phyloP scores from a whole-genome alignment of 164 flowering plant species.

The Protea cynaroides region DNA sequence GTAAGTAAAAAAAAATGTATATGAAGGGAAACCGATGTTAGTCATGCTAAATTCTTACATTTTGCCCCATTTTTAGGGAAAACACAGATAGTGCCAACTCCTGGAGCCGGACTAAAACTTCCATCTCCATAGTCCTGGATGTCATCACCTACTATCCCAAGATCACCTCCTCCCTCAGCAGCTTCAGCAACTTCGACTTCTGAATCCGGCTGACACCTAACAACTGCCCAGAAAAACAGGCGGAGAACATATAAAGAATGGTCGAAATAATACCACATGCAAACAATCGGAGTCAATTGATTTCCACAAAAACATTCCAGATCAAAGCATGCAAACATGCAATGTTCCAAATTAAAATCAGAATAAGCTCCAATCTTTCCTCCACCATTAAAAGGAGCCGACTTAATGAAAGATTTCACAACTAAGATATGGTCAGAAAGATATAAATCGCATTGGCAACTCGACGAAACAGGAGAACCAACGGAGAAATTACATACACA shows the following conservation, averaged over 20 bases:
- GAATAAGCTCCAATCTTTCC: not conserved
- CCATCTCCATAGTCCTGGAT: slow-evolving; percentile 51
- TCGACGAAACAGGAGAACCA: not conserved
- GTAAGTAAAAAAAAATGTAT: not conserved
- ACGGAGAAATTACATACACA: too few species aligned
- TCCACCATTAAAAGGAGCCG: not conserved
- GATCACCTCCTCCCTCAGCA: slow-evolving; percentile 44
- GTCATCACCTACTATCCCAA: slow-evolving; percentile 74
- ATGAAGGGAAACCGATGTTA: not conserved
- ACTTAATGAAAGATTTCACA: not conserved
- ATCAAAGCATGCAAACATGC: not conserved
- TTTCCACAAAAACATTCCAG: not conserved
- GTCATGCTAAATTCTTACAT: slow-evolving; percentile 29
- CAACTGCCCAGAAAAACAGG: slow-evolving; percentile 38
- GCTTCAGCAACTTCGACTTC: slow-evolving; percentile 43
- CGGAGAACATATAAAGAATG: not conserved
- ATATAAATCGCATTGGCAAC: too few species aligned
- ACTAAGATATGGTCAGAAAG: not conserved
- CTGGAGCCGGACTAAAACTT: slow-evolving; percentile 64
- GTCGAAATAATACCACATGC: not conserved
- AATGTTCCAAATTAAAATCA: not conserved
- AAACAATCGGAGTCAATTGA: not conserved
- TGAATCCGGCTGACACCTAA: slow-evolving; percentile 58
- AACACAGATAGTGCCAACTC: slow-evolving; percentile 71
- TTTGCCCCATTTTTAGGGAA: slow-evolving; percentile 73